Conservation (phyloP, 495 filamentous ascomycete species). For the Aspergillus bridgeri region DNA sequence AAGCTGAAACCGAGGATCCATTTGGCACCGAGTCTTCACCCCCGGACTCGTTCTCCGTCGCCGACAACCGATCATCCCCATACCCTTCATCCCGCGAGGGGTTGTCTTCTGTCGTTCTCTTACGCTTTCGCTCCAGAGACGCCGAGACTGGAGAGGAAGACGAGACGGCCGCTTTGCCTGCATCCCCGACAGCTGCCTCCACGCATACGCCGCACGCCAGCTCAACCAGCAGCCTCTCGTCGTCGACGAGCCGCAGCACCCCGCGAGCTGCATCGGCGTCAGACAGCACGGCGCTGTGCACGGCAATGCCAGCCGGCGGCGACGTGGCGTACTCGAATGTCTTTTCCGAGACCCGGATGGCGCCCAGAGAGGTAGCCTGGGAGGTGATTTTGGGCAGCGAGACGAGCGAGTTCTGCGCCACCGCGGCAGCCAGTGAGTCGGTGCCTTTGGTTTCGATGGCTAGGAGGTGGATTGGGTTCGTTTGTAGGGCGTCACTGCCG, state of each 20-base stretch:
- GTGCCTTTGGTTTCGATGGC: conserved; percentile 84
- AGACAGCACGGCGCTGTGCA: conserved; percentile 66
- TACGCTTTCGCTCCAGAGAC: conserved; percentile 33
- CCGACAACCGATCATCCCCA: conserved; percentile 38
- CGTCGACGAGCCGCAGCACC: conserved; percentile 72
- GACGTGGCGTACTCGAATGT: conserved; percentile 61
- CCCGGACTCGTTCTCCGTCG: conserved; percentile 32
- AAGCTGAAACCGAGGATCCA: conserved; percentile 8
- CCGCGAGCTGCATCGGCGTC: conserved; percentile 81
- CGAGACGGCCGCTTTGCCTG: conserved; percentile 7
- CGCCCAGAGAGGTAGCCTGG: conserved; percentile 77
- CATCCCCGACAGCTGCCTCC: conserved; percentile 51
- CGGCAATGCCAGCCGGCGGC: conserved; percentile 39
- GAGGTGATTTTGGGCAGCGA: conserved; percentile 74
- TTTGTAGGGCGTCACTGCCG: not conserved
- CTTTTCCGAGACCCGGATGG: conserved; percentile 64
- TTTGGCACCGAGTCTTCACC: conserved; percentile 21
- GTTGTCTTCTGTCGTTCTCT: conserved; percentile 19
- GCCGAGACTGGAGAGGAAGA: conserved; percentile 10
- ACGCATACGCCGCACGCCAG: conserved; percentile 77
- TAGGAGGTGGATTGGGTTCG: conserved; percentile 54
- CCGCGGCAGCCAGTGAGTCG: conserved; percentile 59
- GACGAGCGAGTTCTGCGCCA: conserved; percentile 58
- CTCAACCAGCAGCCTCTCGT: conserved; percentile 78
- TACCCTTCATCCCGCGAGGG: conserved; percentile 36